Percentiles rank a stretch among this genome's conserved stretches.
phyloP scores from a whole-genome alignment of 2,329 filamentous ascomycete species.

The Teratosphaeria nubilosa region DNA sequence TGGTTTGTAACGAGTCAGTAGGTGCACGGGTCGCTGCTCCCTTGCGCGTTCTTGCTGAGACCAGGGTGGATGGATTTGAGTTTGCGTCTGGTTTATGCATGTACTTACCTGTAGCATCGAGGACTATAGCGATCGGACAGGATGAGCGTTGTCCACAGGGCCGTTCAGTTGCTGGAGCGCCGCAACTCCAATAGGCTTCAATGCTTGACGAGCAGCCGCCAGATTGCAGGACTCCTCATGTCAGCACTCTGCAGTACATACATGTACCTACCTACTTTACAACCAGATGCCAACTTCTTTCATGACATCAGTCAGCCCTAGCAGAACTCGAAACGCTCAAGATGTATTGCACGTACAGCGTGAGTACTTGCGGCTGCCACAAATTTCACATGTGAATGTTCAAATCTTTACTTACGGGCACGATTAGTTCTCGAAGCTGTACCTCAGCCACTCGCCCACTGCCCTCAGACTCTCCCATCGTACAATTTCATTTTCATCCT shows the following conservation, averaged over 20 bases:
- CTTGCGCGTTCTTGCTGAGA: neutral
- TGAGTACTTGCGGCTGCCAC: neutral
- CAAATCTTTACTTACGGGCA: neutral
- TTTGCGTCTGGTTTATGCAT: neutral
- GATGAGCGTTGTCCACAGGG: neutral
- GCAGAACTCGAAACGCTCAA: neutral
- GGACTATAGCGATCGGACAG: neutral
- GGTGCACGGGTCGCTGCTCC: neutral
- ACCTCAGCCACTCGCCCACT: slow-evolving; percentile 66
- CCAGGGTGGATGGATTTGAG: neutral
- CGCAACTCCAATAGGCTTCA: too few species aligned
- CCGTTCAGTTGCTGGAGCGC: too few species aligned
- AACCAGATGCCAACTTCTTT: too few species aligned
- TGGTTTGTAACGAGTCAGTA: neutral
- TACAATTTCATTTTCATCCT: slow-evolving; percentile 75
- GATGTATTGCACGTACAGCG: neutral
- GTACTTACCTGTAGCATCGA: neutral
- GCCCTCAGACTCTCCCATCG: slow-evolving; percentile 87
- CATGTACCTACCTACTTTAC: too few species aligned
- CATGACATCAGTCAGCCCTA: too few species aligned
- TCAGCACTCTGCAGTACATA: too few species aligned
- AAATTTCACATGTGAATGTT: neutral
- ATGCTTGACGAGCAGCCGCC: too few species aligned
- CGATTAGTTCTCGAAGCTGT: slow-evolving; percentile 46
- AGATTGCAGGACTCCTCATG: too few species aligned